Evolutionary conservation across 371 early-diverging fungal genomes (phyloP), one percentile per base, ranked within the genome.

Genomic region (Saksenaea oblongispora): DNA sequence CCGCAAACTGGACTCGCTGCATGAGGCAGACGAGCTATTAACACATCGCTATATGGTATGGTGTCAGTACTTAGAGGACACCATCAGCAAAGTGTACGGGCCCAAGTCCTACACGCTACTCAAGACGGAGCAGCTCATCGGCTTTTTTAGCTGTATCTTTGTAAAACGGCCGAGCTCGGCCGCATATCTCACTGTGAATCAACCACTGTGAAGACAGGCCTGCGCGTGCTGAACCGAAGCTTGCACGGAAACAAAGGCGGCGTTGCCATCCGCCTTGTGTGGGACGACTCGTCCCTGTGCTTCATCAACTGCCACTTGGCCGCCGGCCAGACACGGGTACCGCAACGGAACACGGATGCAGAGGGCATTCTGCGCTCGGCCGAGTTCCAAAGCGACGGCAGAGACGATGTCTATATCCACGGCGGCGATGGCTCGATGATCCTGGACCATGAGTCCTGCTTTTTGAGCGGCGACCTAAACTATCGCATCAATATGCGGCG

Each of bases 201-300:
- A 0, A 80, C 78, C 4, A 73, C 77, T 53, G 87, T 89, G 37
- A 93, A 93, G 77, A 95, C 96, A 0, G 95, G 96, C 1, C 59
- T 95, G 60, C 85, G 82, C 22, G 92, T 93, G n/a, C 85, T 85
- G 64, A 73, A 71, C 17, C 73, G 70, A 37, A 73, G 73, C 13
- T 37, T 73, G 3, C 92, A 94, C 68, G 95, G 94, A 5, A 95
- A 94, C 78, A 95, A 95, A 85, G 95, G 95, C n/a, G 92, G 89
- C 22, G 87, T 95, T 54, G 89, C 88, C n/a, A 84, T 88, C 24
- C 84, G 94, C 3, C 74, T 95, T 51, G 72, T 91, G 5, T 72
- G 88, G 58, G 89, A 92, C 64, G 89, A 95, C 63, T 79, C 91
- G 0, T 89, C 92, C 9, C 70, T 95, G 14, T 93, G 93, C 63